Base-by-base conservation (phyloP, 768 basidiomycete genomes). In the Macrolepiota dolichaula region DNA sequence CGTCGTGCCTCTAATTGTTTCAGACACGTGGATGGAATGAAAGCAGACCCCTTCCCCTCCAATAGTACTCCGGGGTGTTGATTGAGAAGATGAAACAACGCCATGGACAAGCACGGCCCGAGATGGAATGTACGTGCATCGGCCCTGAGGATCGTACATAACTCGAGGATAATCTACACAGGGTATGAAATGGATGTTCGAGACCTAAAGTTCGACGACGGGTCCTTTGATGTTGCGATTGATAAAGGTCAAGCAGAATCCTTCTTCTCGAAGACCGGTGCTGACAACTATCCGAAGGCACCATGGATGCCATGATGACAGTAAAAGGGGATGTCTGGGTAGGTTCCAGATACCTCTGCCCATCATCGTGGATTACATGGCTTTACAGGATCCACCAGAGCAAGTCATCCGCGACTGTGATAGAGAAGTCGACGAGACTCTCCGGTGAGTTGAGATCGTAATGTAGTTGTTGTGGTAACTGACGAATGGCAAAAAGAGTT, bases 231-330 rank as follows among this genome's bases (percentile, higher is more conserved):
- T 67, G 77, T 95, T 51, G 91, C 85, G 0, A 87, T 95, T 53
- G 93, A 95, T 73, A 95, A 95, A 82, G 91, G 78, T 75, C 29
- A 32, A 32, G 7, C 3, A 32, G 7, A 32, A 32, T 7, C 29
- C 29, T 32, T 17, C n/a, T 37, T 15, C 9, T 6, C 9, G 13
- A n/a, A 44, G 47, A 57, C 6, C 9, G 7, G 27, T 27, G 40
- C 29, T 59, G 19, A 49, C 22, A 22, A 50, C 3, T 27, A 37
- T 19, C 2, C 4, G 40, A 32, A 79, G 77, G 90, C 15, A 93
- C 92, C 1, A 92, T 94, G 91, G 92, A 94, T 70, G 90, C 91
- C 2, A 89, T 94, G 88, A 86, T 94, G 86, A 86, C 92, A 0
- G 77, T 83, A 0, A 90, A 91, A 69, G 87, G 88, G 17, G 88